Conservation (phyloP, 2,329 filamentous ascomycete genomes). For the Berkeleyomyces rouxiae region DNA sequence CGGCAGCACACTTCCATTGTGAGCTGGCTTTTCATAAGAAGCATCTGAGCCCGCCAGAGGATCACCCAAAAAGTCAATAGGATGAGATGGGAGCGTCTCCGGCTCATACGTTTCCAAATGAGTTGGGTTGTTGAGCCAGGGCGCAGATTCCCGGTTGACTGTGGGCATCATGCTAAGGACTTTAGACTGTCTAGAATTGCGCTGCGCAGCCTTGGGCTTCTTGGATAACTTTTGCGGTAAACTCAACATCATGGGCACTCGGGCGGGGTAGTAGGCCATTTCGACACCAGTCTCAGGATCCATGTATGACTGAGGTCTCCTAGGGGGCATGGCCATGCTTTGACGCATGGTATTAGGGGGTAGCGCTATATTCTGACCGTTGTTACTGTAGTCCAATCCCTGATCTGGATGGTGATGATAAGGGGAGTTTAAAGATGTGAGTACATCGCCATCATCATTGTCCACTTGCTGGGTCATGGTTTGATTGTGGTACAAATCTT, state of each 20-base stretch:
- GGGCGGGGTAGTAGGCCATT: slow-evolving; percentile 92
- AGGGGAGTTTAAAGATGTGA: background rate
- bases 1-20: slow-evolving; percentile 3
- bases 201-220: slow-evolving; percentile 43
- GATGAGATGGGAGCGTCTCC: slow-evolving; percentile 2
- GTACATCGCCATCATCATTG: background rate
- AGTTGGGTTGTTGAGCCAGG: slow-evolving; percentile 23
- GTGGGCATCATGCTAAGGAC: slow-evolving; percentile 44
- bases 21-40: background rate
- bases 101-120: slow-evolving; percentile 7
- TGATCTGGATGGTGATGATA: background rate
- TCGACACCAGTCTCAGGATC: slow-evolving; percentile 51
- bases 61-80: slow-evolving; percentile 11
- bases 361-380: background rate
- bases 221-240: slow-evolving; percentile 76
- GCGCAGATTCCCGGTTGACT: slow-evolving; percentile 13
- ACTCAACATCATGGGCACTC: slow-evolving; percentile 85
- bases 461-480: no score
- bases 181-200: slow-evolving; percentile 58
- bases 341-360: background rate
- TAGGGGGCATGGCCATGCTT: slow-evolving; percentile 14
- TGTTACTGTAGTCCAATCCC: background rate
- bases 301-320: slow-evolving; percentile 39
- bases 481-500: background rate
- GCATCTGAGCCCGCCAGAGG: background rate